phyloP scores from a whole-genome alignment of 208 protist genomes.

The Borovskyia barvae region DNA sequence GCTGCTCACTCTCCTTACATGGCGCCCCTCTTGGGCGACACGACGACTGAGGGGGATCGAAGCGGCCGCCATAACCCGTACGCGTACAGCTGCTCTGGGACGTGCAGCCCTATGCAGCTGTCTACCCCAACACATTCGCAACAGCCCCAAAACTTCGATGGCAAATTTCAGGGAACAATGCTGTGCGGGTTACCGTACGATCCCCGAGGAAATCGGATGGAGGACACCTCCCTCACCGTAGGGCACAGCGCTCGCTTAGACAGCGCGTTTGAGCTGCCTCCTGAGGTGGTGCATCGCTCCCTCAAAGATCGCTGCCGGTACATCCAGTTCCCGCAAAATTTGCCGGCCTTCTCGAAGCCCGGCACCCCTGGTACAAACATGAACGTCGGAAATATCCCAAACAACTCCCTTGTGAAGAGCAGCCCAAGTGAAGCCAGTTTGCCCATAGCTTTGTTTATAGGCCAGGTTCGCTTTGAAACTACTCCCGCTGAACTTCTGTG shows the following conservation, averaged over 20 bases:
- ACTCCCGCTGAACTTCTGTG: slow-evolving; percentile 70
- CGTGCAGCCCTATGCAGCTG: slow-evolving; percentile 32
- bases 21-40: slow-evolving; percentile 14
- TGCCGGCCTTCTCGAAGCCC: slow-evolving; percentile 15
- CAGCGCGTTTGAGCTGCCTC: slow-evolving; percentile 34
- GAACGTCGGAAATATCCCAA: not conserved
- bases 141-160: slow-evolving; percentile 2
- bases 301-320: slow-evolving; percentile 71
- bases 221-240: slow-evolving; percentile 6
- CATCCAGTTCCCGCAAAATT: slow-evolving; percentile 52
- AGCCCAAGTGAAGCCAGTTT: slow-evolving; percentile 7
- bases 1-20: slow-evolving; percentile 44
- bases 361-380: slow-evolving; percentile 1
- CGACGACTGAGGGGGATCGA: slow-evolving; percentile 20
- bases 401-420: slow-evolving; percentile 4
- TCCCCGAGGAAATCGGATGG: not conserved
- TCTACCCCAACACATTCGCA: slow-evolving; percentile 30
- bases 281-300: slow-evolving; percentile 55
- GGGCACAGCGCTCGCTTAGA: slow-evolving; percentile 23
- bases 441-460: slow-evolving; percentile 71
- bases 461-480: slow-evolving; percentile 84
- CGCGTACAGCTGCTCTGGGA: slow-evolving; percentile 45
- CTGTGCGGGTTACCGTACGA: not conserved
- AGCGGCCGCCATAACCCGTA: slow-evolving; percentile 34
- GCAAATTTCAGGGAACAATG: not conserved